These are phyloP conservation scores for Trametes punicea DNA, from an alignment of 768 basidiomycete species.

Conservation along the genomic window DNA sequence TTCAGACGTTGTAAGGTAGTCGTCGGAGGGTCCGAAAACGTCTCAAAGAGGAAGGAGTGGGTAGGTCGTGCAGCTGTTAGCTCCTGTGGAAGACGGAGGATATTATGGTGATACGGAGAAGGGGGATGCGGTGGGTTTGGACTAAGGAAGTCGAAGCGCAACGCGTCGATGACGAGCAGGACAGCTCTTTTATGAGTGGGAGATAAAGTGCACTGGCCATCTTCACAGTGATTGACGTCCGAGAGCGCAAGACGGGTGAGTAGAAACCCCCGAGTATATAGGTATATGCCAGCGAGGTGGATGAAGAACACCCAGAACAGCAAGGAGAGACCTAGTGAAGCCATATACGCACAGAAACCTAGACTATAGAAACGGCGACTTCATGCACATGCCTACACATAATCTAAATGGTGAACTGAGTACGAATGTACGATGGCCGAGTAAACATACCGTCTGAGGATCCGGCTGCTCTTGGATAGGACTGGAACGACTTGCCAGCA, in stretches of 20 bases:
- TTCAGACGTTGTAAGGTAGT: constrained; percentile 94
- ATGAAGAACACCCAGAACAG: constrained; percentile 60
- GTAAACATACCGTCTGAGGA: too few species aligned
- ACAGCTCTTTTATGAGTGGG: constrained; percentile 79
- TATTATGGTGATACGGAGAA: constrained; percentile 75
- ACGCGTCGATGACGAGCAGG: constrained; percentile 84
- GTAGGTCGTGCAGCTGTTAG: constrained; percentile 61
- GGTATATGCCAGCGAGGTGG: constrained; percentile 77
- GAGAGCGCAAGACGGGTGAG: constrained; percentile 72
- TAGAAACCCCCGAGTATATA: constrained; percentile 92
- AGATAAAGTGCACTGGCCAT: constrained; percentile 42
- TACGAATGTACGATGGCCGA: too few species aligned
- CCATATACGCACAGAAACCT: not conserved
- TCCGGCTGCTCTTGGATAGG: too few species aligned
- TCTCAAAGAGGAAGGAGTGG: constrained; percentile 83
- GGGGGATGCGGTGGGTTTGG: constrained; percentile 59
- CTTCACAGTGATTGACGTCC: constrained; percentile 44
- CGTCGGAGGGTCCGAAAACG: constrained; percentile 92
- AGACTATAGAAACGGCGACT: not conserved
- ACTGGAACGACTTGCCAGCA: too few species aligned
- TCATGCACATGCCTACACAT: too few species aligned
- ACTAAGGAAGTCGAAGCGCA: constrained; percentile 92
- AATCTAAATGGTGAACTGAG: too few species aligned
- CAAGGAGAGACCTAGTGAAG: constrained; percentile 17
- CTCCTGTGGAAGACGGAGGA: constrained; percentile 74